Evolutionary conservation across 2,329 filamentous ascomycete species (phyloP), one percentile per base, ranked within the genome.

Genomic region (Pestalotiopsis sp.): DNA sequence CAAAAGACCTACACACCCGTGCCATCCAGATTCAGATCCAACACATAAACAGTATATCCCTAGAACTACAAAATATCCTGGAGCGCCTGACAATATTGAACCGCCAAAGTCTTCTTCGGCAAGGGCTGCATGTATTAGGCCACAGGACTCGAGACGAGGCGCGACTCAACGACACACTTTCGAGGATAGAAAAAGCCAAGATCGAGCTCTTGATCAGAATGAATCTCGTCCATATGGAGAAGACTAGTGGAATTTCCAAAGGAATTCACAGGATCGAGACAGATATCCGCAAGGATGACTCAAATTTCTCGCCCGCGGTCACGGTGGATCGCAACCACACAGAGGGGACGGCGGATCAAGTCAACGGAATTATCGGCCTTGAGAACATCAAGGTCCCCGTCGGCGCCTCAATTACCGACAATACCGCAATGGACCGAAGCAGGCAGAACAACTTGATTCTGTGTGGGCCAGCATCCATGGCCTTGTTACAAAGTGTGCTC

Each of bases 1-100:
- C 56, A 27, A 17, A 38, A 4, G 63, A 59, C 7, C 36, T 68
- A 5, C 62, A 62, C 17, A 60, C 38, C 9, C 36, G 12, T 23
- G 62, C 62, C 7, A 68, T 68, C 23, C 36, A 65, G 7, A n/a
- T 17, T 3, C 67, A 66, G 36, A 20, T 68, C 61, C 14, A 31
- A 13, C 7, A 31, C 11, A 61, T 61, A 61, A 38, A 36, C 31
- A 17, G 25, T 5, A 61, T 61, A 27, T 20, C 59, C 17, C 31
- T 38, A 36, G 59, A 61, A n/a, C 59, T 61, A 31, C 59, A 61
- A 9, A 13, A n/a, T 4, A 61, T 61, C 11, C 59, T 61, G 31
- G n/a, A 31, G 31, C 17, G 31, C 59, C 12, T 61, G 31, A 31
- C 27, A 1, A 31, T 2, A 1, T 31, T 31, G 7, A 31, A 31